Evolutionary conservation across 371 early-diverging fungal genomes (phyloP), one percentile per base, ranked within the genome.

Genomic region (Mucor saturninus): DNA sequence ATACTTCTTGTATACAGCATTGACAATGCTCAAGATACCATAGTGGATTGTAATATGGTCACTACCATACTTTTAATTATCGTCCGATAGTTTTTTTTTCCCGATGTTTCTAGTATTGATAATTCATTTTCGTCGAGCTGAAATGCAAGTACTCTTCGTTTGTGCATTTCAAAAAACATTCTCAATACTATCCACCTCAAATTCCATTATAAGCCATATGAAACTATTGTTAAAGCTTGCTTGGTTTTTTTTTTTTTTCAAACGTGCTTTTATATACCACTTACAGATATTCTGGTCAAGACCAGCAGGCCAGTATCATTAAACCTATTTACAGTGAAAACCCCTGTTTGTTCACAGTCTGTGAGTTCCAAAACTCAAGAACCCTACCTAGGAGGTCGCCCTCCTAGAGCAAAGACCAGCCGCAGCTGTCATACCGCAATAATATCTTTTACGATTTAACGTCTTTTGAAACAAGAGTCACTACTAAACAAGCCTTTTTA

Each of bases 201-300:
- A 45, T 46, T 43, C 61, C 45, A 54, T 45, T 30, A 51, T 54
- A 5, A 54, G 61, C 61, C 61, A 61, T 26, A 61, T 31, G 15
- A 61, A 45, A 48, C 53, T 42, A 38, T 37, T 9, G 32, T 45
- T 61, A 21, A 54, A 61, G 35, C 54, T 53, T 32, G 45, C 32
- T 46, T n/a, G n/a, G 53, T 54, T 13, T 50, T 50, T 59, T 6
- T 21, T 21, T 21, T 21, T 21, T 21, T 21, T 21, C 21, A 21
- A 21, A 21, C 21, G 21, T 21, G 21, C 1, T 21, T 21, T 21
- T 21, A 0, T 21, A 21, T 21, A 21, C 21, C 21, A 21, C 21
- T 21, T 21, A 21, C 21, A 21, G 21, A 21, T 21, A 21, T 21
- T 21, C 21, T 21, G 21, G 21, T 21, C 21, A 21, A 21, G 21